Evolutionary conservation across 2,329 filamentous ascomycete genomes (phyloP).

Genomic region (Fusarium tanahbumbuense): DNA sequence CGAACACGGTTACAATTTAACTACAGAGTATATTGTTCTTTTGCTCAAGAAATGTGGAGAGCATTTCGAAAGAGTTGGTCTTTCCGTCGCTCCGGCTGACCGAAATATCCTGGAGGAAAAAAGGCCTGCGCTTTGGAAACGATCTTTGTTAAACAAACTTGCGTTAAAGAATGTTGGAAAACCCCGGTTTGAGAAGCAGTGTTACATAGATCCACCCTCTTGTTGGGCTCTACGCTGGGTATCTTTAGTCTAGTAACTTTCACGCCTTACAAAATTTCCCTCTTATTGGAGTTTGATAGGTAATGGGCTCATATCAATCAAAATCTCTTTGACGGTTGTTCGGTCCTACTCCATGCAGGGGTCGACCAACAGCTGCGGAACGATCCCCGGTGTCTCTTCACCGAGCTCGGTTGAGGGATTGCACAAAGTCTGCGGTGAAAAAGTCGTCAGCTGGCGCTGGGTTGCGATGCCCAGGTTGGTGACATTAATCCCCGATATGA

Average conservation of each 20-base stretch:
- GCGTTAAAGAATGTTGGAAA: accelerated
- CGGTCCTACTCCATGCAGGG: no score
- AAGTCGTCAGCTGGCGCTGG: constrained; percentile 26
- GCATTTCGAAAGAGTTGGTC: neutral
- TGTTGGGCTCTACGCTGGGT: neutral
- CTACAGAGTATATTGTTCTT: neutral
- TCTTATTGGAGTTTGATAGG: no score
- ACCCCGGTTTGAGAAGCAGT: accelerated
- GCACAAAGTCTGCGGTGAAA: constrained; percentile 19
- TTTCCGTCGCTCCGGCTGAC: accelerated
- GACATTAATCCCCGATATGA: constrained; percentile 37
- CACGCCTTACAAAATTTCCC: no score
- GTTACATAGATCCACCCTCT: neutral
- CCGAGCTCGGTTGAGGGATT: no score
- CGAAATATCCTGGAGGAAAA: accelerated
- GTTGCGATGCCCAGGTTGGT: constrained; percentile 26
- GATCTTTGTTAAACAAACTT: neutral
- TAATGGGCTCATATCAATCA: no score
- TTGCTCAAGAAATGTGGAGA: neutral
- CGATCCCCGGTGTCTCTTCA: no score
- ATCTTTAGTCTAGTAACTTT: neutral
- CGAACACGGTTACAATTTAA: accelerated
- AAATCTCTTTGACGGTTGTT: no score
- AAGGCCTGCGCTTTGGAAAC: no score
- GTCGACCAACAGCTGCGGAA: no score